A percentile compares a stretch with the other conserved stretches of the same genome.
These are phyloP conservation scores for Serendipita sp. DNA, from an alignment of 768 basidiomycete genomes.

Conservation along the genomic window DNA sequence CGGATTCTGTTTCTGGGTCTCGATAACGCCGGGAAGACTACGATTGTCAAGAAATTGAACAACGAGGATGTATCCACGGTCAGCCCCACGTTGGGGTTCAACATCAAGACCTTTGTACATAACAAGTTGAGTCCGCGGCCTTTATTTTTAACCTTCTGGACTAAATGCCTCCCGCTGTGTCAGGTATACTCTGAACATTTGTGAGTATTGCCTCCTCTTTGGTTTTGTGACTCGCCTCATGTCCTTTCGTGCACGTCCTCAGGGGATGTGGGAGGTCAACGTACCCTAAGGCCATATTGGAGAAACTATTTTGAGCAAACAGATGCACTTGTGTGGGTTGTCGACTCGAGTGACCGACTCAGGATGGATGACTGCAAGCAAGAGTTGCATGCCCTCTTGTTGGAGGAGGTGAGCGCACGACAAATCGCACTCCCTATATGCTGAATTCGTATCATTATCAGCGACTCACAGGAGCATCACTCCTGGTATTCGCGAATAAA, in stretches of 20 bases:
- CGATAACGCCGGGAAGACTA: slow-evolving; percentile 98
- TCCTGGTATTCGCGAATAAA: slow-evolving; percentile 95
- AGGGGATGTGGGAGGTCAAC: slow-evolving; percentile 99
- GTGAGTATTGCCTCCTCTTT: slow-evolving; percentile 17
- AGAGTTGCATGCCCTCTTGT: slow-evolving; percentile 72
- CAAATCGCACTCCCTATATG: not conserved
- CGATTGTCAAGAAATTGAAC: slow-evolving; percentile 88
- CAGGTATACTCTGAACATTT: slow-evolving; percentile 32
- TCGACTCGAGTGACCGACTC: slow-evolving; percentile 85
- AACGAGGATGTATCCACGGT: slow-evolving; percentile 79
- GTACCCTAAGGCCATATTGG: slow-evolving; percentile 94
- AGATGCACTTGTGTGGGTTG: slow-evolving; percentile 96
- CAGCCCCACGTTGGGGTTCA: slow-evolving; percentile 93
- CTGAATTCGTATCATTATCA: slow-evolving; percentile 19
- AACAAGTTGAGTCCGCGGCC: slow-evolving; percentile 43
- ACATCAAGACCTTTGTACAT: slow-evolving; percentile 93
- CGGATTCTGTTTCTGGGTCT: slow-evolving; percentile 93
- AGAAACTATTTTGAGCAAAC: slow-evolving; percentile 98
- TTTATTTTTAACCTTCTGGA: slow-evolving; percentile 10
- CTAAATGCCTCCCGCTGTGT: slow-evolving; percentile 10
- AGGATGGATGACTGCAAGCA: slow-evolving; percentile 80
- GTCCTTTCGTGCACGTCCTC: slow-evolving; percentile 9
- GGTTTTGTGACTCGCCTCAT: not conserved
- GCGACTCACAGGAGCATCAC: slow-evolving; percentile 89
- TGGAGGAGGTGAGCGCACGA: slow-evolving; percentile 63